Conservation (phyloP, 257 asterid genomes). For the Fraxinus pennsylvanica region DNA sequence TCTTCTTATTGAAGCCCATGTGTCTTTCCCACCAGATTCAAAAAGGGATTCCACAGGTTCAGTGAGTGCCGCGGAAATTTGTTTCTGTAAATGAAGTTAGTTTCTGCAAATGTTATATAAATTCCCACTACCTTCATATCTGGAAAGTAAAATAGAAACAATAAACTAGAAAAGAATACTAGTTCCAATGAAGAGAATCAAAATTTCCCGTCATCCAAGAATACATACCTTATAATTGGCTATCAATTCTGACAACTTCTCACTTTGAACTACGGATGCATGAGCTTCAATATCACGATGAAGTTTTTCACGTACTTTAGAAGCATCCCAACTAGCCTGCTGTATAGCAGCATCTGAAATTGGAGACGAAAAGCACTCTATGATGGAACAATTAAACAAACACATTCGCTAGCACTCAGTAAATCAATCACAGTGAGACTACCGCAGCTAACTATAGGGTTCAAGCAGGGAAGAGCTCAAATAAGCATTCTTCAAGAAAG, state of each 20-base stretch:
- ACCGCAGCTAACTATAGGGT: neutral
- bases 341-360: slow-evolving; percentile 56
- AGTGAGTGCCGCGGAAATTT: slow-evolving; percentile 37
- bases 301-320: slow-evolving; percentile 60
- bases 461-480: slow-evolving; percentile 3
- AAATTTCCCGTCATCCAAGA: neutral
- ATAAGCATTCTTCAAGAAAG: neutral
- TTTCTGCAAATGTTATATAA: slow-evolving; percentile 5
- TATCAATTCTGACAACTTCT: slow-evolving; percentile 47
- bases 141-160: neutral
- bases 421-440: neutral
- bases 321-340: slow-evolving; percentile 59
- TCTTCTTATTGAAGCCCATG: slow-evolving; percentile 59
- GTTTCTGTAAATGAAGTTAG: slow-evolving; percentile 41
- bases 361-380: slow-evolving; percentile 1
- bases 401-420: neutral
- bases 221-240: slow-evolving; percentile 46
- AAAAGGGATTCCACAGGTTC: slow-evolving; percentile 58
- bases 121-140: slow-evolving; percentile 15
- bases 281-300: slow-evolving; percentile 56
- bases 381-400: neutral
- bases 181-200: neutral
- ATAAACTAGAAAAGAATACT: slow-evolving; percentile 11
- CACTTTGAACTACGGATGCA: slow-evolving; percentile 42
- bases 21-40: slow-evolving; percentile 49